Base-by-base conservation (phyloP, 805 yeast species). In the Saccharomycopsis lassenensis region DNA sequence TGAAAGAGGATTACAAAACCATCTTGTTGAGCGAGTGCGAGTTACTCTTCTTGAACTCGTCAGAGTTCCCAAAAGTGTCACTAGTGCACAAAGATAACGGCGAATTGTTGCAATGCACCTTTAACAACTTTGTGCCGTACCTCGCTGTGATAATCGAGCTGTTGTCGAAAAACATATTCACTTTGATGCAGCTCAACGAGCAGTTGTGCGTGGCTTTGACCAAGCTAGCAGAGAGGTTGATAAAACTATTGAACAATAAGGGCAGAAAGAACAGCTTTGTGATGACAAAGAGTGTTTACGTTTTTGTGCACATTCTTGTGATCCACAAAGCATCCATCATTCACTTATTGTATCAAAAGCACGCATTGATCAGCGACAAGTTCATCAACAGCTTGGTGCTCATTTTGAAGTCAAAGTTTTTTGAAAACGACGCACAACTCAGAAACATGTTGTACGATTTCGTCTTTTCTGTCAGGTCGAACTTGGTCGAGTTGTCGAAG, bases 391-490 rank as follows among this genome's bases (percentile, higher is more conserved):
- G 65, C 40, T 52, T 75, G 48, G 61, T 68, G 7, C 55, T 57
- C 7, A 46, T 77, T 11, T 58, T 72, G 40, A 60, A 65, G 30
- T 61, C 71, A 7, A 49, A 57, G 4, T 57, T 64, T 21, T 58
- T 75, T 47, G 52, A 60, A 31, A 48, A 56, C 24, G 59, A 69
- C 44, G 67, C 65, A 18, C 74, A 69, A 43, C 50, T 76, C 35
- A 65, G 66, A 44, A 74, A 75, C 34, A 52, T 76, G 43, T 55
- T 76, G 1, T 74, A 75, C 49, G 84, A 77, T 48, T 62, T 75
- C 37, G 54, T 77, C 24, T 54, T 74, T 7, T 65, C 79, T 1
- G 56, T 74, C 48, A 75, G 74, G 49, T 46, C 56, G 3, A 48
- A 45, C 29, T 48, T 54, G 6, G 48, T 43, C 28, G 58, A 54